A percentile compares a stretch with the other conserved stretches of the same genome.
phyloP scores from a whole-genome alignment of 257 asterid genomes.

The Ligustrum vulgare region DNA sequence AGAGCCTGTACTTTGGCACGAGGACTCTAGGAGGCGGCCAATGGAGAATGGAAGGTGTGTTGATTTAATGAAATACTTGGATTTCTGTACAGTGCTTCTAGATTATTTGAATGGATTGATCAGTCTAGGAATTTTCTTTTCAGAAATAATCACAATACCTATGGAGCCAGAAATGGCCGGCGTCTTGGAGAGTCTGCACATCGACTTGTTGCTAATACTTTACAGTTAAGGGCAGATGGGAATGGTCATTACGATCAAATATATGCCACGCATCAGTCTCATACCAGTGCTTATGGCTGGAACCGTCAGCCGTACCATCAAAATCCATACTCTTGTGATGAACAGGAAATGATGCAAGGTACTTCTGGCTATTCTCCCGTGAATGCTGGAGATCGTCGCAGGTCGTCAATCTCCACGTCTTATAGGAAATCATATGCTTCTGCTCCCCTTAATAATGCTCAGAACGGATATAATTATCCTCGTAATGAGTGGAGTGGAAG shows the following conservation, averaged over 20 bases:
- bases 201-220: conserved; percentile 75
- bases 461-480: conserved; percentile 39
- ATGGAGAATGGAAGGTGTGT: conserved; percentile 69
- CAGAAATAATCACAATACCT: conserved; percentile 40
- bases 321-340: conserved; percentile 39
- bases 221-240: conserved; percentile 48
- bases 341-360: conserved; percentile 26
- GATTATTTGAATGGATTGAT: not conserved
- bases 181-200: conserved; percentile 93
- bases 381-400: conserved; percentile 35
- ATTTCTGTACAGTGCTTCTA: not conserved
- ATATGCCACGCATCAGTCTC: conserved; percentile 39
- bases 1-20: conserved; percentile 91
- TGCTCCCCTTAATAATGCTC: conserved; percentile 34
- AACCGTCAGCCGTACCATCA: conserved; percentile 33
- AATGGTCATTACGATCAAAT: conserved; percentile 36
- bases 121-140: conserved; percentile 17
- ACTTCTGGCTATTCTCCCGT: conserved; percentile 41
- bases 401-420: conserved; percentile 32
- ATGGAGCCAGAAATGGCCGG: conserved; percentile 64
- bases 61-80: conserved; percentile 2
- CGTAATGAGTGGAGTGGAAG: conserved; percentile 31
- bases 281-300: conserved; percentile 35
- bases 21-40: conserved; percentile 84
- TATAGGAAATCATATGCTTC: conserved; percentile 48